These are phyloP conservation scores for Saprolegnia diclina DNA, from an alignment of 352 stramenopile genomes.

Conservation along the genomic window DNA sequence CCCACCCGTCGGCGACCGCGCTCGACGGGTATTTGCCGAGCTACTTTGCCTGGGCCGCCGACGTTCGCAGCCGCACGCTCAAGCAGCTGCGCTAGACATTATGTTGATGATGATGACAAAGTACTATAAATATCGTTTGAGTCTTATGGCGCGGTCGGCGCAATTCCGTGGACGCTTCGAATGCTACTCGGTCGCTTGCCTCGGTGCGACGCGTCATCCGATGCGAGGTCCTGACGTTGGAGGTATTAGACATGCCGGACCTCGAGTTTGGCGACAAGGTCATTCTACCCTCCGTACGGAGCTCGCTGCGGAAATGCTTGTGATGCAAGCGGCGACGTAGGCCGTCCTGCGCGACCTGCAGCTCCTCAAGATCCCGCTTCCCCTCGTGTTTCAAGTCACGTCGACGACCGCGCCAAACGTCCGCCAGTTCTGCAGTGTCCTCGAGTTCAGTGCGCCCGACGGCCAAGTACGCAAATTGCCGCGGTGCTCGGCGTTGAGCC, in stretches of 20 bases:
- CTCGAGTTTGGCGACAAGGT: constrained; percentile 68
- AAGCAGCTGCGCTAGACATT: neutral
- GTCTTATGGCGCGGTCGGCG: neutral
- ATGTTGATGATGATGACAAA: neutral
- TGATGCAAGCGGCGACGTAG: constrained; percentile 22
- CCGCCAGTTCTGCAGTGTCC: constrained; percentile 49
- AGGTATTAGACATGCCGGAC: constrained; percentile 42
- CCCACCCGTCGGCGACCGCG: neutral
- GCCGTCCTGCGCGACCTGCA: constrained; percentile 50
- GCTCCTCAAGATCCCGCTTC: constrained; percentile 45
- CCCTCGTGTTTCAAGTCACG: constrained; percentile 46
- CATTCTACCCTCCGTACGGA: constrained; percentile 42
- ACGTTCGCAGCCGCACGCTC: neutral
- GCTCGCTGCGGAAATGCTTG: neutral
- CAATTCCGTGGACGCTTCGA: neutral
- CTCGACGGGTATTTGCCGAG: neutral
- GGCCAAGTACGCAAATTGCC: constrained; percentile 29
- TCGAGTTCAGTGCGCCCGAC: constrained; percentile 55
- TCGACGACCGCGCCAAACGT: neutral
- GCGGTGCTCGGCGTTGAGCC: neutral
- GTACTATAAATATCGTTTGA: no score
- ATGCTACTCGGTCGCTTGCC: constrained; percentile 57
- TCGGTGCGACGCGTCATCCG: constrained; percentile 30
- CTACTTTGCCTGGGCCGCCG: neutral
- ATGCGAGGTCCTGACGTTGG: neutral